Evolutionary conservation across 2,329 filamentous ascomycete genomes (phyloP), one percentile per base, ranked within the genome.

Genomic region (Conoideocrella luteorostrata): DNA sequence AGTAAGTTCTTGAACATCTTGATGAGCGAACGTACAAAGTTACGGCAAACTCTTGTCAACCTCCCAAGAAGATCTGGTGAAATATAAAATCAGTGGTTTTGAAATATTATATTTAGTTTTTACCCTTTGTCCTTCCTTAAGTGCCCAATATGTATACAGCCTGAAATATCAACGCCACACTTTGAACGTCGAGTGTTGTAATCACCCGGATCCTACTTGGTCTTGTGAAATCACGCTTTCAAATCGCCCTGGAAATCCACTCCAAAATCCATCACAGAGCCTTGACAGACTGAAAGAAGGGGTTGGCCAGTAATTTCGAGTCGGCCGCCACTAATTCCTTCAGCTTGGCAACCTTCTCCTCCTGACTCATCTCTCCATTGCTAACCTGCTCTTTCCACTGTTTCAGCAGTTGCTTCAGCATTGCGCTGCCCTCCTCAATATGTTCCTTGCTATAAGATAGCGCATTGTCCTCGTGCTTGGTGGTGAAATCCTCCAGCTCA

Each of bases 401-500:
- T 32, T 85, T 67, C 46, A 98, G 67, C 58, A 96, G 75, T 37
- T 84, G 78, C 68, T 97, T 97, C 39, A 98, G 72, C 66, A 95
- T 69, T 20, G 77, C 77, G 60, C 86, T 95, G 7, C 93, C 93
- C 61, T 91, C 80, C 55, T 95, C 89, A 1, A 97, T 86, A 53
- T 98, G 89, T 50, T 89, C 78, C 56, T 88, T 89, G 51, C 77
- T 85, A 60, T 88, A 88, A 52, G 78, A 68, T 34, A 76, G 64
- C 7, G 72, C 70, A 6, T 72, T 56, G 35, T 75, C 73, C 49
- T 86, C 82, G 55, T 87, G 81, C 67, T 89, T 90, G 40, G 78
- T 78, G 1, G 86, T 86, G 56, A 98, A 98, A 62, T 98, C 93
- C 63, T 98, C 93, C 28, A 98, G 75, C 72, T 98, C 94, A 63